Evolutionary conservation across 2,329 filamentous ascomycete species (phyloP).

Genomic region (Knoxdaviesia proteae): DNA sequence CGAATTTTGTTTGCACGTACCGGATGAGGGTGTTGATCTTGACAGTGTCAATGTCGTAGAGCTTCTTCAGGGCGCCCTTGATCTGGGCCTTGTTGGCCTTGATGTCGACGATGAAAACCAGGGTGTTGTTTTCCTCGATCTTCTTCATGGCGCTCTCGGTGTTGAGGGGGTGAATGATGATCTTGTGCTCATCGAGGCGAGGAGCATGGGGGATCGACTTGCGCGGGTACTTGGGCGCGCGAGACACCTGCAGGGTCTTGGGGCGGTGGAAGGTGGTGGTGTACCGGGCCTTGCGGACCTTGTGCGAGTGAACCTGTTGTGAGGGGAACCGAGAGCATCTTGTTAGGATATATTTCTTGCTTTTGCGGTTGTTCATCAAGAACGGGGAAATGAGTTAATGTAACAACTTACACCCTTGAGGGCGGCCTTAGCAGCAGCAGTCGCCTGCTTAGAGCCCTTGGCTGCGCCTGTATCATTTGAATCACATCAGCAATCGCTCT

Average conservation of each 20-base stretch:
- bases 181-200: conserved; percentile 91
- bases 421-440: conserved; percentile 83
- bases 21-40: conserved; percentile 99
- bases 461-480: conserved; percentile 27
- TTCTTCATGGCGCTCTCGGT: conserved; percentile 99
- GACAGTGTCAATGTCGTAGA: conserved; percentile 93
- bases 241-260: conserved; percentile 85
- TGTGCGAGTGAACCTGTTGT: conserved; percentile 38
- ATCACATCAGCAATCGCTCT: conserved; percentile 54
- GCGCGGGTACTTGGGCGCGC: conserved; percentile 87
- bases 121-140: conserved; percentile 99
- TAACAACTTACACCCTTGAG: conserved; percentile 69
- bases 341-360: too few species aligned
- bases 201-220: conserved; percentile 80
- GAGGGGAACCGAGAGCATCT: background rate
- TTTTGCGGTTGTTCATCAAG: too few species aligned
- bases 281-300: conserved; percentile 80
- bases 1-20: conserved; percentile 27
- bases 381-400: background rate
- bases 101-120: conserved; percentile 91
- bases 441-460: conserved; percentile 67
- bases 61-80: conserved; percentile 94
- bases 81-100: conserved; percentile 99
- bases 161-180: conserved; percentile 96
- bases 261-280: conserved; percentile 93